Evolutionary conservation across 1,284 basidiomycete species (phyloP).

Genomic region (Leccinum holopus): DNA sequence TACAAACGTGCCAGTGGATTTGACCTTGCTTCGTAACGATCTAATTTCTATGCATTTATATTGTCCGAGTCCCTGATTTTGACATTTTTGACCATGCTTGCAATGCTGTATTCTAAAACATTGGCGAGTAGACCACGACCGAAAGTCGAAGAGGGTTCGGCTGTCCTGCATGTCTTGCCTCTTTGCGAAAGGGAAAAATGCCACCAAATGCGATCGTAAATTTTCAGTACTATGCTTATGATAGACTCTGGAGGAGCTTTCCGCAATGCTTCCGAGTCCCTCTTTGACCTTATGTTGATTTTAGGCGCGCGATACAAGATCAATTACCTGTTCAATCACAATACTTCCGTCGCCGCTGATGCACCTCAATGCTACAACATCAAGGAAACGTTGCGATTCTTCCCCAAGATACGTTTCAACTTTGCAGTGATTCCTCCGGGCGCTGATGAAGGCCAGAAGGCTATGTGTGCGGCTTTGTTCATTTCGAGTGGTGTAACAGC

Average conservation of each 20-base stretch:
- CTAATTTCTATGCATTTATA: too few relatives aligned
- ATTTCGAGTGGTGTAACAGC: neutral
- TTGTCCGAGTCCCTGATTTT: too few relatives aligned
- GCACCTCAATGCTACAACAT: neutral
- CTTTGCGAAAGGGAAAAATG: too few relatives aligned
- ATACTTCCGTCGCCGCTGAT: neutral
- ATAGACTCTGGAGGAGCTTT: neutral
- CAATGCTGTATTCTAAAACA: too few relatives aligned
- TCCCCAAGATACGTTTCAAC: neutral
- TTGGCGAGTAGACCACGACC: too few relatives aligned
- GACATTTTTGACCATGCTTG: too few relatives aligned
- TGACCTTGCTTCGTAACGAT: too few relatives aligned
- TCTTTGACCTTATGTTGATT: neutral
- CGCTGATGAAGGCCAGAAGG: neutral
- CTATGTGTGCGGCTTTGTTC: neutral
- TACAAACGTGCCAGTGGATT: too few relatives aligned
- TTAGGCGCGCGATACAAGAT: neutral
- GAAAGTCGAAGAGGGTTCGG: too few relatives aligned
- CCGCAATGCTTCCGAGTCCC: neutral
- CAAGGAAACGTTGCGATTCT: neutral
- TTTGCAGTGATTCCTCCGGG: neutral
- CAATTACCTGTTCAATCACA: neutral
- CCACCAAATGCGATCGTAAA: neutral
- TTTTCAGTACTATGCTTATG: neutral
- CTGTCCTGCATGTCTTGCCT: too few relatives aligned